phyloP scores from a whole-genome alignment of 164 flowering plant genomes.

The Vitis labrusca region DNA sequence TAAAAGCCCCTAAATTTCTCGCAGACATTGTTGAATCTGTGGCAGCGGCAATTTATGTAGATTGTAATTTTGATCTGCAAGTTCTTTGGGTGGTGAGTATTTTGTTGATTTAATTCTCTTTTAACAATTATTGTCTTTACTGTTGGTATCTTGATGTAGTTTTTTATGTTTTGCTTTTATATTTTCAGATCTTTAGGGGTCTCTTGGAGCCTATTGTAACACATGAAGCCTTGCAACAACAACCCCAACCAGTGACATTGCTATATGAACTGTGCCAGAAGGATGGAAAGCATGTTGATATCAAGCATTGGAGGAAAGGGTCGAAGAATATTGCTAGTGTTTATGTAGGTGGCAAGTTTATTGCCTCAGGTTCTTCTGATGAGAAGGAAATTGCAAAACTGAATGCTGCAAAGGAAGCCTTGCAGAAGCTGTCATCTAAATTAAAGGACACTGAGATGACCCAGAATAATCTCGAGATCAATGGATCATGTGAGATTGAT shows the following conservation, averaged over 20 bases:
- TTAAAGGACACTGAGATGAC: not conserved
- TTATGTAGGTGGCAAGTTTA: conserved; percentile 48
- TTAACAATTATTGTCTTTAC: not conserved
- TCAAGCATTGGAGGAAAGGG: conserved; percentile 40
- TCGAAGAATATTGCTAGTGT: conserved; percentile 36
- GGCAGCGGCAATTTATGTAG: conserved; percentile 80
- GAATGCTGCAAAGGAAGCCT: conserved; percentile 51
- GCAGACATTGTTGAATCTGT: conserved; percentile 87
- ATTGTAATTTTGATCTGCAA: conserved; percentile 50
- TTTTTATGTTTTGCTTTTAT: not conserved
- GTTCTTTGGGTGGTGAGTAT: conserved; percentile 59
- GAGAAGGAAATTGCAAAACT: conserved; percentile 59
- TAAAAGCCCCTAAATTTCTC: conserved; percentile 83
- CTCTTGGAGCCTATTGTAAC: conserved; percentile 64
- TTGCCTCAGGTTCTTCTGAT: conserved; percentile 44
- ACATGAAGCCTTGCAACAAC: conserved; percentile 39
- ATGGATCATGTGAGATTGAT: conserved; percentile 32
- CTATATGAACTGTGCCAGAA: conserved; percentile 64
- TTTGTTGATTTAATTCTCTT: not conserved
- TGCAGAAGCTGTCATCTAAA: conserved; percentile 27
- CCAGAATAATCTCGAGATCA: not conserved
- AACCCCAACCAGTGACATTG: conserved; percentile 60
- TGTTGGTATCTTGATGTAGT: not conserved
- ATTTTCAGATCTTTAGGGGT: conserved; percentile 41
- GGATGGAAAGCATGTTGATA: conserved; percentile 47